Conservation (phyloP, 2,329 filamentous ascomycete genomes). For the Neophaeococcomyces mojaviensis region DNA sequence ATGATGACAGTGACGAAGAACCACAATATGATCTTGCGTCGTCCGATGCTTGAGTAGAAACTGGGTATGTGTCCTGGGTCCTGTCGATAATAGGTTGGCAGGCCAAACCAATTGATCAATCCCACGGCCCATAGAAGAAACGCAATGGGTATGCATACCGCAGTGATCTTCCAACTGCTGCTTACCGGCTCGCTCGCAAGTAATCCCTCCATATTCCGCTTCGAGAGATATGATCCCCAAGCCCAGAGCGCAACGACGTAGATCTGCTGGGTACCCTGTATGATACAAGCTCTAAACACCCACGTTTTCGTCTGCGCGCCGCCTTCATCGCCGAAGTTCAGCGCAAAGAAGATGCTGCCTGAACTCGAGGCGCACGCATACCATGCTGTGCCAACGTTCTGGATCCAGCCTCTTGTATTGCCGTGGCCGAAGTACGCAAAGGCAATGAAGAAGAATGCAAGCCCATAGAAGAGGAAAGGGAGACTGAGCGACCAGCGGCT, state of each 20-base stretch:
- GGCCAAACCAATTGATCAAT: constrained; percentile 49
- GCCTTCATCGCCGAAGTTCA: constrained; percentile 60
- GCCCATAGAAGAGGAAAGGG: constrained; percentile 57
- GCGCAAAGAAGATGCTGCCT: constrained; percentile 58
- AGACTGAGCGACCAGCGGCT: constrained; percentile 51
- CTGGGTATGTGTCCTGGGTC: constrained; percentile 56
- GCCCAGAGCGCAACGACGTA: constrained; percentile 61
- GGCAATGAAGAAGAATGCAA: constrained; percentile 57
- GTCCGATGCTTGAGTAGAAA: constrained; percentile 55
- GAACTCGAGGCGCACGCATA: constrained; percentile 57
- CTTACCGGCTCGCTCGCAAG: constrained; percentile 32
- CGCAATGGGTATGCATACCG: constrained; percentile 52
- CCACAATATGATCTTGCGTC: constrained; percentile 60
- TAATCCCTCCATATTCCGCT: constrained; percentile 36
- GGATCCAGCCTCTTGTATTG: constrained; percentile 43
- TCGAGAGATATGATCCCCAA: constrained; percentile 53
- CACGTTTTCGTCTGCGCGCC: constrained; percentile 55
- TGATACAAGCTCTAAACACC: constrained; percentile 60
- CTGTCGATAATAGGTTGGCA: constrained; percentile 61
- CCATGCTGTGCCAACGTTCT: constrained; percentile 53
- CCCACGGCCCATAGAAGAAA: constrained; percentile 51
- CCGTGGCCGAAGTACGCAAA: constrained; percentile 47
- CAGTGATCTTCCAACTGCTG: constrained; percentile 41
- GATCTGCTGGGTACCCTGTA: constrained; percentile 60
- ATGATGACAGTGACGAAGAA: constrained; percentile 57